A percentile compares a stretch with the other conserved stretches of the same genome.
These are phyloP conservation scores for Vanrija sp. DNA, from an alignment of 1,284 basidiomycete genomes.

Conservation along the genomic window DNA sequence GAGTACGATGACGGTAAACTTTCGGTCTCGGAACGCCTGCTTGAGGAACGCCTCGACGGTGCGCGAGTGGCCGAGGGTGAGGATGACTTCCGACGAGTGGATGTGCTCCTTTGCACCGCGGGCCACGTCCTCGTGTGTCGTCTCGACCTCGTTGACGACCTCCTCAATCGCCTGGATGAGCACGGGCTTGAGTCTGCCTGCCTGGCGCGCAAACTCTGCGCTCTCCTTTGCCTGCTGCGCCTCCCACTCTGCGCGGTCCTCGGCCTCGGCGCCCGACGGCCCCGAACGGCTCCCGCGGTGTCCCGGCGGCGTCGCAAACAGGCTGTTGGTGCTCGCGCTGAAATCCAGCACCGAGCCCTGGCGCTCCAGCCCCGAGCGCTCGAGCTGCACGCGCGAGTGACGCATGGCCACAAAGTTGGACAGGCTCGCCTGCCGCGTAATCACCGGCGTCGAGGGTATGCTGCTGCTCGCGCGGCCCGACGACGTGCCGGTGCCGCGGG, in stretches of 20 bases:
- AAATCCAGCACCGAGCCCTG: conserved; percentile 10
- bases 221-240: conserved; percentile 17
- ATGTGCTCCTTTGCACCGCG: conserved; percentile 95
- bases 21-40: conserved; percentile 80
- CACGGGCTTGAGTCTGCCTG: conserved; percentile 48
- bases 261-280: neutral
- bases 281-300: neutral
- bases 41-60: conserved; percentile 94
- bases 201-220: conserved; percentile 46
- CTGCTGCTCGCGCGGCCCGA: neutral
- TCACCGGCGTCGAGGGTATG: conserved; percentile 8
- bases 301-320: conserved; percentile 34
- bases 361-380: conserved; percentile 22
- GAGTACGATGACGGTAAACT: conserved; percentile 93
- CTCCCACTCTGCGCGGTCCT: neutral
- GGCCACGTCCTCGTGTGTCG: conserved; percentile 89
- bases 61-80: conserved; percentile 89
- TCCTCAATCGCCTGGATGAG: conserved; percentile 89
- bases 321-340: conserved; percentile 24
- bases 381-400: conserved; percentile 45
- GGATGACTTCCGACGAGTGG: conserved; percentile 93
- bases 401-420: conserved; percentile 49
- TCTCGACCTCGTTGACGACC: conserved; percentile 91
- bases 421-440: conserved; percentile 30
- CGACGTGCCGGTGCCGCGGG: neutral